phyloP scores from a whole-genome alignment of 495 filamentous ascomycete species.

The Talaromyces stipitatus region DNA sequence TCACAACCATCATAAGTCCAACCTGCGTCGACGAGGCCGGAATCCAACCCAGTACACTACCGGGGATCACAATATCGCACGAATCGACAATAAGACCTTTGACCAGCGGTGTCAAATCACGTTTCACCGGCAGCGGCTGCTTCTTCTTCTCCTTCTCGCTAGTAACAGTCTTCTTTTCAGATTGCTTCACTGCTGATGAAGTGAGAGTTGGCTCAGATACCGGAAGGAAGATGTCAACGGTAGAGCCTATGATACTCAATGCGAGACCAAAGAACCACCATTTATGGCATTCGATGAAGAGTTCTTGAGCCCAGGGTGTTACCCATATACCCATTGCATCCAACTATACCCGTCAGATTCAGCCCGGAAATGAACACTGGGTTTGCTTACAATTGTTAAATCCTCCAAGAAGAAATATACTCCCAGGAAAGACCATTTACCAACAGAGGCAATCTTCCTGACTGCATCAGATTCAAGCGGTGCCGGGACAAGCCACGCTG shows the following conservation, averaged over 20 bases:
- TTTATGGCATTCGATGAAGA: conserved; percentile 48
- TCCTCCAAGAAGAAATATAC: conserved; percentile 33
- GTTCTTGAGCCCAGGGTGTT: conserved; percentile 20
- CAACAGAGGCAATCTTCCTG: conserved; percentile 9
- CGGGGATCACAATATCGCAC: conserved; percentile 51
- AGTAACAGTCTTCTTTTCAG: conserved; percentile 3
- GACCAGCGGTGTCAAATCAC: conserved; percentile 11
- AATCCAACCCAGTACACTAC: conserved; percentile 48
- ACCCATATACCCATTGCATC: conserved; percentile 36
- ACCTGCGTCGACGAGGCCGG: conserved; percentile 33
- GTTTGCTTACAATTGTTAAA: conserved; percentile 34
- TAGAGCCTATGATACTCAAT: conserved; percentile 21
- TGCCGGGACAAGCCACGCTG: not conserved
- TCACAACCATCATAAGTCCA: conserved; percentile 45
- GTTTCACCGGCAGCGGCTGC: not conserved
- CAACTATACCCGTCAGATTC: conserved; percentile 23
- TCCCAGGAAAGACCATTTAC: conserved; percentile 30
- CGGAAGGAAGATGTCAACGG: conserved; percentile 13
- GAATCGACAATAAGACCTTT: conserved; percentile 41
- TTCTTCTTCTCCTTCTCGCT: conserved; percentile 9
- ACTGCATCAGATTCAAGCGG: not conserved
- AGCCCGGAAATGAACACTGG: conserved; percentile 6
- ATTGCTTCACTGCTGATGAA: not conserved
- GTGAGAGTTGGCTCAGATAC: not conserved
- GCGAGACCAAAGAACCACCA: conserved; percentile 57